These are phyloP conservation scores for Camelina hispida DNA, from an alignment of 345 rosid species.

Conservation along the genomic window DNA sequence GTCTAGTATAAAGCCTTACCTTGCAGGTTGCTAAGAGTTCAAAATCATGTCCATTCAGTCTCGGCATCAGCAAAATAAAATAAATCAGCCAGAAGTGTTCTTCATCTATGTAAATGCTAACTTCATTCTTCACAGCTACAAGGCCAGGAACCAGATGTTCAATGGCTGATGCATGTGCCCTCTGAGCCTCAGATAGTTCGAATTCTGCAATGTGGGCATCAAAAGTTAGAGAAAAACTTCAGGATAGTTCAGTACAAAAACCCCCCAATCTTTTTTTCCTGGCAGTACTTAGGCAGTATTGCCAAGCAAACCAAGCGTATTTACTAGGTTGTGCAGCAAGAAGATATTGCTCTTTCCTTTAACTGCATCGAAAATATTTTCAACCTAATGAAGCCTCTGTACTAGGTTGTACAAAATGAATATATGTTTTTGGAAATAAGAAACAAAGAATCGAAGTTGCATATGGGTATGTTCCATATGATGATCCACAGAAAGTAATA, in stretches of 20 bases:
- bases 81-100: constrained; percentile 75
- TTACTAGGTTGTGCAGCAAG: neutral
- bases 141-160: constrained; percentile 62
- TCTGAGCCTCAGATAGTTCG: constrained; percentile 61
- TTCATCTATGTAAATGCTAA: constrained; percentile 48
- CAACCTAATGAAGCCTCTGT: neutral
- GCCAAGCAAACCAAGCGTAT: neutral
- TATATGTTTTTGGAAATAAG: neutral
- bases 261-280: neutral
- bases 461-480: neutral
- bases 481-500: neutral
- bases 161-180: constrained; percentile 59
- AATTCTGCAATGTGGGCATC: constrained; percentile 55
- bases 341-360: neutral
- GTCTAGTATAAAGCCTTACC: constrained; percentile 45
- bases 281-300: neutral
- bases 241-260: constrained; percentile 5
- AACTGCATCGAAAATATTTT: neutral
- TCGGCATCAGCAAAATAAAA: constrained; percentile 71
- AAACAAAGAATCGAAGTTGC: neutral
- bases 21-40: constrained; percentile 64
- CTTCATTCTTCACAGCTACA: constrained; percentile 52
- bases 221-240: neutral
- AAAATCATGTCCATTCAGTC: constrained; percentile 61
- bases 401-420: neutral